A percentile compares a stretch with the other conserved stretches of the same genome.
These are phyloP conservation scores for Mycena epipterygia DNA, from an alignment of 768 basidiomycete species.

Conservation along the genomic window DNA sequence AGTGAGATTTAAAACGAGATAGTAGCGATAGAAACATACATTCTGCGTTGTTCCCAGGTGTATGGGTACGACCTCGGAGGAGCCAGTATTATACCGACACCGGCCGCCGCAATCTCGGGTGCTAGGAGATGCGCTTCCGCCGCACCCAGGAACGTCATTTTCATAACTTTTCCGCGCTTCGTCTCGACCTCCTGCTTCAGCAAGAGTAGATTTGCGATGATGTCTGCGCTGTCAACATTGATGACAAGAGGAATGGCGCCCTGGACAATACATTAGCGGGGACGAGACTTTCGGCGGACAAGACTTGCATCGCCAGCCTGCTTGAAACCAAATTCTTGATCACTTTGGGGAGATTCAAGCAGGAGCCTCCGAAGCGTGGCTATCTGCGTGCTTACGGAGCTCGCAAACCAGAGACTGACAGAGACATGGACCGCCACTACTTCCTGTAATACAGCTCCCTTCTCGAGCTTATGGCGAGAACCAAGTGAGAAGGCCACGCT, in stretches of 20 bases:
- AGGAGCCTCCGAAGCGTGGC: slow-evolving; percentile 50
- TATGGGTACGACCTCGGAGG: slow-evolving; percentile 79
- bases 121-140: slow-evolving; percentile 82
- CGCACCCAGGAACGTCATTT: slow-evolving; percentile 68
- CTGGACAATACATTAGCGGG: slow-evolving; percentile 40
- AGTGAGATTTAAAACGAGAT: not conserved
- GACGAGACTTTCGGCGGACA: not conserved
- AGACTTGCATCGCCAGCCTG: slow-evolving; percentile 59
- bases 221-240: slow-evolving; percentile 73
- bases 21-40: slow-evolving; percentile 53
- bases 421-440: slow-evolving; percentile 72
- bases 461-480: slow-evolving; percentile 66
- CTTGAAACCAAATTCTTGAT: slow-evolving; percentile 57
- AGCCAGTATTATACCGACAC: slow-evolving; percentile 77
- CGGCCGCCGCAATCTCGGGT: slow-evolving; percentile 74
- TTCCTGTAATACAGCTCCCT: slow-evolving; percentile 72
- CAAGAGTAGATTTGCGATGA: slow-evolving; percentile 73
- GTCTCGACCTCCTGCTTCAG: slow-evolving; percentile 76
- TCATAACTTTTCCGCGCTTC: slow-evolving; percentile 54
- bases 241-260: slow-evolving; percentile 74
- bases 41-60: slow-evolving; percentile 74
- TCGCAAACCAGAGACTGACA: slow-evolving; percentile 59
- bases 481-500: slow-evolving; percentile 71
- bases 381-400: slow-evolving; percentile 37
- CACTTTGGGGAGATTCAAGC: slow-evolving; percentile 52